phyloP scores from a whole-genome alignment of 192 early-diverging fungal species.

The Dissophora globulifera region DNA sequence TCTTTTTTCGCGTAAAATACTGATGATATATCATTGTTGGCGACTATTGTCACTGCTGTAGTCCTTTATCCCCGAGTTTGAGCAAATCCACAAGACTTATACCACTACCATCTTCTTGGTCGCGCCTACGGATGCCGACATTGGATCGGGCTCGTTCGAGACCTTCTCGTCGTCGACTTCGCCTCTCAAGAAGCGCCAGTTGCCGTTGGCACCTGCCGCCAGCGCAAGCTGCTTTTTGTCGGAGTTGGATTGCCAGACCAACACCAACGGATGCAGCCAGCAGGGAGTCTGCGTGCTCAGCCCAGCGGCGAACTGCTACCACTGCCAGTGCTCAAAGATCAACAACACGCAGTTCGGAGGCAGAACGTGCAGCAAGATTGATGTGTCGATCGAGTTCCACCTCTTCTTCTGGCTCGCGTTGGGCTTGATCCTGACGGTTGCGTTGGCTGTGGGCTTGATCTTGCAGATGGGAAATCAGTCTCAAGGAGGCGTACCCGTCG shows the following conservation, averaged over 20 bases:
- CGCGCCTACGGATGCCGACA: slow-evolving; percentile 7
- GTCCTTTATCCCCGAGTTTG: slow-evolving; percentile 48
- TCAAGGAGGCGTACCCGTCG: slow-evolving; percentile 46
- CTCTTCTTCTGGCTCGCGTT: slow-evolving; percentile 46
- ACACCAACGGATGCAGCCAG: slow-evolving; percentile 37
- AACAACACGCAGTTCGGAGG: slow-evolving; percentile 43
- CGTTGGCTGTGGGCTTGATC: slow-evolving; percentile 31
- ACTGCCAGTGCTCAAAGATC: slow-evolving; percentile 47
- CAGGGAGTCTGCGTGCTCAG: slow-evolving; percentile 34
- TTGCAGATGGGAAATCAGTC: slow-evolving; percentile 43
- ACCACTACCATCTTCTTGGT: slow-evolving; percentile 45
- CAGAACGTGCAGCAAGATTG: slow-evolving; percentile 37
- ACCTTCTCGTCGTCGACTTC: neutral
- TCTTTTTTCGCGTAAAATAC: neutral
- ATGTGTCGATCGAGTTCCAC: slow-evolving; percentile 47
- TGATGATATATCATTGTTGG: neutral
- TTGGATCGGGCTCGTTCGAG: slow-evolving; percentile 24
- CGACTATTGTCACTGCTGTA: neutral
- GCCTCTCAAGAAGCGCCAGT: slow-evolving; percentile 21
- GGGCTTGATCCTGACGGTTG: slow-evolving; percentile 24
- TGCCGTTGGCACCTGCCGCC: slow-evolving; percentile 12
- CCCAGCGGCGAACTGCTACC: slow-evolving; percentile 38
- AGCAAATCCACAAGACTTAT: slow-evolving; percentile 49
- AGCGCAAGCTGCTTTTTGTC: slow-evolving; percentile 22
- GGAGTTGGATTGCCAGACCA: slow-evolving; percentile 35